phyloP scores from a whole-genome alignment of 2,329 filamentous ascomycete genomes.

The Aureobasidium sp. region DNA sequence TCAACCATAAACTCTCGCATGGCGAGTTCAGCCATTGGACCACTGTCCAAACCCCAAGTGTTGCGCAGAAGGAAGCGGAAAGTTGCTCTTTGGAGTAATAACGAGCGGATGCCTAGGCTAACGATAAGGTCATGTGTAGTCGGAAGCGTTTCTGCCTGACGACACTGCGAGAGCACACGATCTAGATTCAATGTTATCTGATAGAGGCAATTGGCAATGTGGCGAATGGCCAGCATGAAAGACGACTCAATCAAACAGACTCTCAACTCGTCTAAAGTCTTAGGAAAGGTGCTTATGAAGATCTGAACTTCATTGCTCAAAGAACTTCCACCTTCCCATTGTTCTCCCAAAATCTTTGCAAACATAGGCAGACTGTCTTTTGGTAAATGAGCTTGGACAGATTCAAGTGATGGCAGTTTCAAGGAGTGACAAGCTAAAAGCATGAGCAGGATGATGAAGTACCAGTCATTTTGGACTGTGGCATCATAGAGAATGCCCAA shows the following conservation, averaged over 20 bases:
- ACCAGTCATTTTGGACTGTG: not conserved
- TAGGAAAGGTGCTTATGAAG: constrained; percentile 10
- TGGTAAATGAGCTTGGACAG: not conserved
- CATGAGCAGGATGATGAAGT: constrained; percentile 12
- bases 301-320: not conserved
- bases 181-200: not conserved
- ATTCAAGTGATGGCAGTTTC: not conserved
- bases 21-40: not conserved
- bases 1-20: constrained; percentile 5
- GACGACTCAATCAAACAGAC: not conserved
- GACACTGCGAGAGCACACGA: not conserved
- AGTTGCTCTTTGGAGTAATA: not conserved
- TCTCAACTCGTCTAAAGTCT: not conserved
- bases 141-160: constrained; percentile 5
- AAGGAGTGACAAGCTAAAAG: not conserved
- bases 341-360: not conserved
- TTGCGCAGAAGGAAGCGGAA: constrained; percentile 5
- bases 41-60: constrained; percentile 3
- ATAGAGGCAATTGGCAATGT: not conserved
- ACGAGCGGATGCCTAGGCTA: not conserved
- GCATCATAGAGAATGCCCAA: constrained; percentile 4
- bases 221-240: not conserved
- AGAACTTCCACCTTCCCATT: not conserved
- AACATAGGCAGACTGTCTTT: not conserved
- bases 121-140: not conserved